Base-by-base conservation (phyloP, 805 yeast genomes). In the Torulaspora microellipsoides region DNA sequence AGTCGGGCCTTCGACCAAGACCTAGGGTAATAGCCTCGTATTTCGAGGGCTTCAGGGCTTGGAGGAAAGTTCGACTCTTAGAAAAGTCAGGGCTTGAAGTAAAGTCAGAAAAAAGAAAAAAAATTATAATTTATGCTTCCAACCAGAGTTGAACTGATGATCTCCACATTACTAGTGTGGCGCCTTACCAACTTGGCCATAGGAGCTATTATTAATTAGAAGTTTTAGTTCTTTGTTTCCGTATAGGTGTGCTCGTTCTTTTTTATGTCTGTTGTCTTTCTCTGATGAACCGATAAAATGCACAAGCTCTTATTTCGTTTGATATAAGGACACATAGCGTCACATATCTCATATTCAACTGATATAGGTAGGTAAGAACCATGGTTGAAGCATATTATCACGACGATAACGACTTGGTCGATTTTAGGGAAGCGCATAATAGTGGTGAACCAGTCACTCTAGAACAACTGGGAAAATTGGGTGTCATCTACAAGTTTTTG, bases 91-190 rank as follows among this genome's bases (percentile, higher is more conserved):
- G 25, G 25, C 25, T 20, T 20, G 3, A 17, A 3, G 5, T 4
- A 4, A 3, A 17, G 20, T 4, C 20, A 17, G 5, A 17, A 17
- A 4, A 20, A 20, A 30, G 28, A 28, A 36, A 28, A 36, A 28
- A 2, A 3, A 14, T 13, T 45, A 60, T 59, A 62, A 60, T 55
- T 53, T 46, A 31, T 76, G 81, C 81, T 79, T 72, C 78, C 77
- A 77, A 76, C 78, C 83, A 77, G 83, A 78, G 68, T 78, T 73
- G 83, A 78, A 78, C 83, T 77, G 83, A 81, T 79, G 86, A 80
- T 81, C 85, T 80, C 80, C 79, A 81, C 86, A 81, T 81, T 81
- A 81, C 86, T 80, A 81, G 86, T 81, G 86, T 81, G 80, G 80
- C 86, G 86, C 87, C 84, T 82, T 80, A 81, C 86, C 86, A 78